These are phyloP conservation scores for Phaeoacremonium minimum DNA, from an alignment of 2,329 filamentous ascomycete genomes.

Conservation along the genomic window DNA sequence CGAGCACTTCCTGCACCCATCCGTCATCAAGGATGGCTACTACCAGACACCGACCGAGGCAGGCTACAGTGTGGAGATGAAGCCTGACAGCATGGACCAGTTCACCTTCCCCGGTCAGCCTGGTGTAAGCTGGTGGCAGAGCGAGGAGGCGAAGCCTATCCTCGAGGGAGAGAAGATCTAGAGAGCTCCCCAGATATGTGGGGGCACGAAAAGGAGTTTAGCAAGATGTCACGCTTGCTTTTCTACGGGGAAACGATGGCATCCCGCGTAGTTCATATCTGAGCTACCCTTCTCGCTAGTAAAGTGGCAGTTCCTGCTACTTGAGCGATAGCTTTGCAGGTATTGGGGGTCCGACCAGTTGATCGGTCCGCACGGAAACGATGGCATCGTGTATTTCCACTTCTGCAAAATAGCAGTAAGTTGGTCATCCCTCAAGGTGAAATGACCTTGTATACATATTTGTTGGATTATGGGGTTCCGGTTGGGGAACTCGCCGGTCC, in stretches of 20 bases:
- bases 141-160: conserved; percentile 72
- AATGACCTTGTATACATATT: not conserved
- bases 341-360: conserved; percentile 12
- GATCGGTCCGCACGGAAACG: conserved; percentile 18
- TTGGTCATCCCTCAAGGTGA: not conserved
- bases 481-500: conserved; percentile 3
- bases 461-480: conserved; percentile 1
- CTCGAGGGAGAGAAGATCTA: conserved; percentile 58
- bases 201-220: not conserved
- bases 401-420: not conserved
- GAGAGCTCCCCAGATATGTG: not conserved
- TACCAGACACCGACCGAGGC: conserved; percentile 80
- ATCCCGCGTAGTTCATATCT: conserved; percentile 17
- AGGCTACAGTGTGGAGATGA: conserved; percentile 94
- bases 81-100: conserved; percentile 76
- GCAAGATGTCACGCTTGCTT: conserved; percentile 8
- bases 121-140: conserved; percentile 82
- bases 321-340: not conserved
- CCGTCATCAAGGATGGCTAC: conserved; percentile 76
- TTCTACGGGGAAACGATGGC: conserved; percentile 26
- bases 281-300: conserved; percentile 10
- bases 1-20: conserved; percentile 85
- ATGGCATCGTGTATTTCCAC: conserved; percentile 18
- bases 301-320: conserved; percentile 4
- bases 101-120: conserved; percentile 74